A percentile compares a stretch with the other conserved stretches of the same genome.
phyloP scores from a whole-genome alignment of 2,329 filamentous ascomycete species.

The Arthrobotrys sphaeroides region DNA sequence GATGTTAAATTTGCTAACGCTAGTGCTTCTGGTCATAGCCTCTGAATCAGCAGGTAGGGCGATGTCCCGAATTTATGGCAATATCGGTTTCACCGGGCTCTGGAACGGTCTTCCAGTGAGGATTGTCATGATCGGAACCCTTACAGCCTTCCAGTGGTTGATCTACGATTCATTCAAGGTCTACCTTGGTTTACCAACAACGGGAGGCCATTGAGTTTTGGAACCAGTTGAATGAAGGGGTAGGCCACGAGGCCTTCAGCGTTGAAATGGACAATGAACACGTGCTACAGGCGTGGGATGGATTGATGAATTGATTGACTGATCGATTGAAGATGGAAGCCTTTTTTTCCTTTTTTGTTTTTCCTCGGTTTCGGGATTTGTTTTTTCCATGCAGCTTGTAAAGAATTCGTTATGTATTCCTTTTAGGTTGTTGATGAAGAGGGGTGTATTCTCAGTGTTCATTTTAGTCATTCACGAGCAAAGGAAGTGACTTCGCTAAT shows the following conservation, averaged over 20 bases:
- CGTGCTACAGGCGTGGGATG: constrained; percentile 8
- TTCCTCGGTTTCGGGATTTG: not conserved
- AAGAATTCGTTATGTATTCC: not conserved
- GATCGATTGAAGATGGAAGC: too few relatives aligned
- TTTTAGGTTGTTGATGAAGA: not conserved
- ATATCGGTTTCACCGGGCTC: constrained; percentile 86
- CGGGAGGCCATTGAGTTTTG: constrained; percentile 68
- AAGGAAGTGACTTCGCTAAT: constrained; percentile 18
- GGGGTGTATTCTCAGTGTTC: too few relatives aligned
- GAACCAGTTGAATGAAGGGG: not conserved
- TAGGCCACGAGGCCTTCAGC: not conserved
- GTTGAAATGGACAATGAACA: constrained; percentile 8
- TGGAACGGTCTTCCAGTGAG: constrained; percentile 89
- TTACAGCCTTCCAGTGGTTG: constrained; percentile 91
- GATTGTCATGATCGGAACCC: constrained; percentile 87
- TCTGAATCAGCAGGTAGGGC: constrained; percentile 82
- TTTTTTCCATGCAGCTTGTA: not conserved
- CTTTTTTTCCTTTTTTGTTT: not conserved
- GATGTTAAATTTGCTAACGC: constrained; percentile 20
- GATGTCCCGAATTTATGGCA: constrained; percentile 81
- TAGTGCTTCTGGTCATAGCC: constrained; percentile 59
- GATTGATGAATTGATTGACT: not conserved
- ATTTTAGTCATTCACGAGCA: constrained; percentile 23
- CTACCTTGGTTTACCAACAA: constrained; percentile 86
- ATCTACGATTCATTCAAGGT: constrained; percentile 94